Evolutionary conservation across 2,329 filamentous ascomycete species (phyloP).

Genomic region (Xylariaceae sp.): DNA sequence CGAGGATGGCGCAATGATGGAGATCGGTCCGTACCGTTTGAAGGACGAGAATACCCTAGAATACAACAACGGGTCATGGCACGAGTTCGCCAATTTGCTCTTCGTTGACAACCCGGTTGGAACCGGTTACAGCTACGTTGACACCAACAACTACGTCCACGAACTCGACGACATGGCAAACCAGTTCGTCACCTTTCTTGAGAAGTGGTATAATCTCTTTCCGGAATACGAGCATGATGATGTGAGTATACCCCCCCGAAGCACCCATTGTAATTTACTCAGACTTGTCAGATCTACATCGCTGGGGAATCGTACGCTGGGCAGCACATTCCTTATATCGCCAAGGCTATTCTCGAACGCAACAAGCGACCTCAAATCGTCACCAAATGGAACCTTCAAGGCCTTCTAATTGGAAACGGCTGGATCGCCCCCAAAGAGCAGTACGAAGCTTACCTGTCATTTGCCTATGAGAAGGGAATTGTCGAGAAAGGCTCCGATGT

Average conservation of each 20-base stretch:
- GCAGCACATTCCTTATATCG: conserved; percentile 96
- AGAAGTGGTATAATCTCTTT: conserved; percentile 89
- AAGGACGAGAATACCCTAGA: conserved; percentile 71
- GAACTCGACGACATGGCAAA: conserved; percentile 87
- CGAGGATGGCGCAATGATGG: conserved; percentile 94
- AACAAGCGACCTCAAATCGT: conserved; percentile 65
- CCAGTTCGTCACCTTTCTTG: conserved; percentile 85
- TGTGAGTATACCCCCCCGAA: conserved; percentile 57
- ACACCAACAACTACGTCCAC: conserved; percentile 82
- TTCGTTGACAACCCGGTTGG: conserved; percentile 98
- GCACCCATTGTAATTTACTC: neutral
- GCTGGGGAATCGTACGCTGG: conserved; percentile 96
- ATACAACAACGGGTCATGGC: conserved; percentile 95
- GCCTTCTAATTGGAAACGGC: conserved; percentile 92
- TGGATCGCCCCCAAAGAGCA: conserved; percentile 94
- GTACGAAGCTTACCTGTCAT: conserved; percentile 84
- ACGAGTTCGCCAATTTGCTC: conserved; percentile 94
- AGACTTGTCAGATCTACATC: conserved; percentile 72
- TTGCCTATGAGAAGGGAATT: conserved; percentile 75
- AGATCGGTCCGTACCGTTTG: conserved; percentile 90
- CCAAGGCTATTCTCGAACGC: conserved; percentile 84
- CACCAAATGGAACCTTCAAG: conserved; percentile 74
- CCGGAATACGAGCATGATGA: conserved; percentile 91
- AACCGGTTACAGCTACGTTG: conserved; percentile 93
- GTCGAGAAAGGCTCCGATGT: conserved; percentile 67